Percentiles rank a stretch among this genome's conserved stretches.
These are phyloP conservation scores for Auricularia sp. DNA, from an alignment of 768 basidiomycete species.

Conservation along the genomic window DNA sequence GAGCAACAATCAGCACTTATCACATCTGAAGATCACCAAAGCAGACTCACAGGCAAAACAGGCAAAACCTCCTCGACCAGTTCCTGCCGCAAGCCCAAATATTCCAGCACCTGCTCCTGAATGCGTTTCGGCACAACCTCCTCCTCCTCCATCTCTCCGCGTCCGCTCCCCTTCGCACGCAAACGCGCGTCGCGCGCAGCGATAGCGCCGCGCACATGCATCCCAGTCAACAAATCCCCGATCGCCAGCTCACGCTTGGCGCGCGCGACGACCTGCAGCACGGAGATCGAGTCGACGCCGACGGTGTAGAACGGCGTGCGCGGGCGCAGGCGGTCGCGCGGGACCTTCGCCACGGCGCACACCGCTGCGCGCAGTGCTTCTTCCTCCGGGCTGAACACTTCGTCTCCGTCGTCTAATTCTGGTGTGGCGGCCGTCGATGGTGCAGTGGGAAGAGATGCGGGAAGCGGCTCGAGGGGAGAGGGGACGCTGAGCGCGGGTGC, in stretches of 20 bases:
- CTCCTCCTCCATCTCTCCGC: too few species aligned
- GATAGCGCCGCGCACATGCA: slow-evolving; percentile 23
- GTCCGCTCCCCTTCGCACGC: too few species aligned
- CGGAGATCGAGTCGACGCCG: slow-evolving; percentile 44
- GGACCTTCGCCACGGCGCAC: slow-evolving; percentile 18
- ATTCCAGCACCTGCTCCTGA: background rate
- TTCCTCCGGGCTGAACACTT: background rate
- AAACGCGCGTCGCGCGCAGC: background rate
- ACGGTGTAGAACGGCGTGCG: slow-evolving; percentile 30
- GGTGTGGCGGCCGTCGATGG: background rate
- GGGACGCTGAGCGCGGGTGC: background rate
- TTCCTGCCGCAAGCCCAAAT: slow-evolving; percentile 11
- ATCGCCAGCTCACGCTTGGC: slow-evolving; percentile 24
- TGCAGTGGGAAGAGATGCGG: background rate
- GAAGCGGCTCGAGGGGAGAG: background rate
- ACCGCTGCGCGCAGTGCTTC: slow-evolving; percentile 8
- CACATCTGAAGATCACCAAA: too few species aligned
- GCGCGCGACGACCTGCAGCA: slow-evolving; percentile 34
- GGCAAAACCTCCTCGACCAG: slow-evolving; percentile 1
- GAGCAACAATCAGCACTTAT: background rate
- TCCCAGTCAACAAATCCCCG: slow-evolving; percentile 33
- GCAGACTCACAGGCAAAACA: background rate
- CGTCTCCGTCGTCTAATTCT: background rate
- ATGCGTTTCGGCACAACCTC: background rate
- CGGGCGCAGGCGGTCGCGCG: slow-evolving; percentile 21